These are phyloP conservation scores for Pythium plurisporium DNA, from an alignment of 352 stramenopile species.

Conservation along the genomic window DNA sequence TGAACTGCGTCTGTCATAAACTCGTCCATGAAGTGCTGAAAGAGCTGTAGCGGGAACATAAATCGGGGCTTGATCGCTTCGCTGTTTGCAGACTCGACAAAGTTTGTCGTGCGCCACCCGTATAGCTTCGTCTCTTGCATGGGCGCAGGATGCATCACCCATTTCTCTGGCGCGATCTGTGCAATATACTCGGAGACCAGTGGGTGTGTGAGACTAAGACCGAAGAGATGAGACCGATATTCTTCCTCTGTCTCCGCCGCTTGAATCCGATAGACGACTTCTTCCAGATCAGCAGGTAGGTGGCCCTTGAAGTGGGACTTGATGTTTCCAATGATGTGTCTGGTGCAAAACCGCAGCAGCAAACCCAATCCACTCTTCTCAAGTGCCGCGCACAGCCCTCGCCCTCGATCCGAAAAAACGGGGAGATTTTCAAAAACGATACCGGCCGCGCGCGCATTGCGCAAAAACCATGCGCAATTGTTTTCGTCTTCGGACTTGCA, in stretches of 20 bases:
- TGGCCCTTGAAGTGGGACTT: neutral
- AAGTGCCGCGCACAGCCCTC: neutral
- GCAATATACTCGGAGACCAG: neutral
- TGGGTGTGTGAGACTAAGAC: neutral
- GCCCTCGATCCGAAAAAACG: neutral
- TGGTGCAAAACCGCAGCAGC: neutral
- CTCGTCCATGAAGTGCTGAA: neutral
- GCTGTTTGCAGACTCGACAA: neutral
- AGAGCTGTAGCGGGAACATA: neutral
- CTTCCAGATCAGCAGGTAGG: neutral
- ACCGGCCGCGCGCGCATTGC: neutral
- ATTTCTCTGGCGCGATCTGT: neutral
- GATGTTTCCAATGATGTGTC: neutral
- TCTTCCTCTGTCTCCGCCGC: neutral
- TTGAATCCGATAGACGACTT: neutral
- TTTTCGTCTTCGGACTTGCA: slow-evolving; percentile 9
- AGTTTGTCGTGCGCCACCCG: neutral
- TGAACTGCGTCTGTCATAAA: neutral
- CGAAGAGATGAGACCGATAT: neutral
- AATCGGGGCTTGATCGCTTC: neutral
- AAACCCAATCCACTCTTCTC: no score
- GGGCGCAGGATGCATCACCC: neutral
- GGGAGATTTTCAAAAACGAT: neutral
- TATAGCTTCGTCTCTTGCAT: neutral
- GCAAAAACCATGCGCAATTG: neutral